These are phyloP conservation scores for Escovopsis weberi DNA, from an alignment of 2,329 filamentous ascomycete genomes.

Conservation along the genomic window DNA sequence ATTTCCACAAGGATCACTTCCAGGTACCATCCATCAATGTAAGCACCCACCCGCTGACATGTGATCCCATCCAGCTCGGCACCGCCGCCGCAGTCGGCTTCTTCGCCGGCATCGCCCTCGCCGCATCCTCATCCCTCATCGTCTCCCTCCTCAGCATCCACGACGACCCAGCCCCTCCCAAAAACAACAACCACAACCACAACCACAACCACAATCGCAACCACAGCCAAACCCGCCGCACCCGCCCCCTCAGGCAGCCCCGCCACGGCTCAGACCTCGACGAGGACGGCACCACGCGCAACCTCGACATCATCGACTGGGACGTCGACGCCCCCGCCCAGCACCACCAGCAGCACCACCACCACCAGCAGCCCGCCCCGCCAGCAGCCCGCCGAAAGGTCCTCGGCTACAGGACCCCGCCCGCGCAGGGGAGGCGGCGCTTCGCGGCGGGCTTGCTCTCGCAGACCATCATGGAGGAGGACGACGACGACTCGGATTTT, in stretches of 20 bases:
- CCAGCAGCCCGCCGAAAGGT: not conserved
- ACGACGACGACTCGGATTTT: constrained; percentile 26
- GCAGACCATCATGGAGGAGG: constrained; percentile 59
- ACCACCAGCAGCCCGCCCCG: too few relatives aligned
- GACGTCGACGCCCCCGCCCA: too few relatives aligned
- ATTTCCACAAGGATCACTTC: too few relatives aligned
- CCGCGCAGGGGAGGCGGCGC: constrained; percentile 22
- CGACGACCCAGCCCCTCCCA: constrained; percentile 10
- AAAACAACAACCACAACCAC: constrained; percentile 4
- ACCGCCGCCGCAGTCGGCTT: constrained; percentile 55
- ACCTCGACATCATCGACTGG: too few relatives aligned
- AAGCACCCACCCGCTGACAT: not conserved
- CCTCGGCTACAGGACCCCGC: constrained; percentile 22
- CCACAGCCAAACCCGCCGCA: not conserved
- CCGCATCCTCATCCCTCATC: constrained; percentile 40
- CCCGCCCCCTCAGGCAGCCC: constrained; percentile 8
- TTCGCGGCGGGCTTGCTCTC: constrained; percentile 37
- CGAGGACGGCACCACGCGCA: too few relatives aligned
- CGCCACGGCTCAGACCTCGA: too few relatives aligned
- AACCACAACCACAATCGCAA: too few relatives aligned
- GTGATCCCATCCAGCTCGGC: constrained; percentile 30
- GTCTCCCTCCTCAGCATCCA: constrained; percentile 34
- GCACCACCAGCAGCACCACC: too few relatives aligned
- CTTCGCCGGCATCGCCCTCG: constrained; percentile 43
- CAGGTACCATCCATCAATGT: not conserved